phyloP scores from a whole-genome alignment of 192 early-diverging fungal genomes.

The Linnemannia zychae region DNA sequence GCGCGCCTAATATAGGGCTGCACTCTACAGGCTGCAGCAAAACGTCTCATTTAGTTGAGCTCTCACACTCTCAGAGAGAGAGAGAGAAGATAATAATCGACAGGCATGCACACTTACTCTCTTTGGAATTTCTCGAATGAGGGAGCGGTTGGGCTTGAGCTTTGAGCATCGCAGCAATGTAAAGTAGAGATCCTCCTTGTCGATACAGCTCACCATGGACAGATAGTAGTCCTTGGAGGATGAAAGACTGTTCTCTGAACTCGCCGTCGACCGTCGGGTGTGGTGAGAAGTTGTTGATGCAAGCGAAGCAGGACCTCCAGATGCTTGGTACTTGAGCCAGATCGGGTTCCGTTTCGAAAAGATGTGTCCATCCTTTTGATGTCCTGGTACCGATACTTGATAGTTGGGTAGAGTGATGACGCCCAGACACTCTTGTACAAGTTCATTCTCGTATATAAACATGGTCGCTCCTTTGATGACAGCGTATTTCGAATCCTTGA shows the following conservation, averaged over 20 bases:
- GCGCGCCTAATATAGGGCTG: slow-evolving; percentile 5
- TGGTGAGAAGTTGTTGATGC: slow-evolving; percentile 11
- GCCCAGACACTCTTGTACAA: slow-evolving; percentile 80
- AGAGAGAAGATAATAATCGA: background rate
- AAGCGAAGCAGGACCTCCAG: slow-evolving; percentile 9
- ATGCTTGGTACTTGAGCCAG: slow-evolving; percentile 54
- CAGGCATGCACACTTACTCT: slow-evolving; percentile 24
- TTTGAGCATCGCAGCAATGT: slow-evolving; percentile 80
- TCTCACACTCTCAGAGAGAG: background rate
- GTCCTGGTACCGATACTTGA: slow-evolving; percentile 67
- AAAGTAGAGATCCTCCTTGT: slow-evolving; percentile 95
- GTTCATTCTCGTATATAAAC: slow-evolving; percentile 86
- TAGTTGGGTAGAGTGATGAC: slow-evolving; percentile 82
- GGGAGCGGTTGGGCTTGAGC: slow-evolving; percentile 48
- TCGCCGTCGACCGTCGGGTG: slow-evolving; percentile 23
- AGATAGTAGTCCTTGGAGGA: slow-evolving; percentile 61
- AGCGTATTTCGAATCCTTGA: slow-evolving; percentile 74
- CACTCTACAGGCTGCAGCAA: background rate
- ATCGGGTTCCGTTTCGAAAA: slow-evolving; percentile 72
- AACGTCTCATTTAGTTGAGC: background rate
- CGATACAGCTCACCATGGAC: slow-evolving; percentile 69
- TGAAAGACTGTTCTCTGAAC: slow-evolving; percentile 11
- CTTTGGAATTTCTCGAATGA: slow-evolving; percentile 47
- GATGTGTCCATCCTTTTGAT: slow-evolving; percentile 72
- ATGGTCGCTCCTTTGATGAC: slow-evolving; percentile 86